These are phyloP conservation scores for Ceratocystis albifundus DNA, from an alignment of 2,329 filamentous ascomycete species.

Conservation along the genomic window DNA sequence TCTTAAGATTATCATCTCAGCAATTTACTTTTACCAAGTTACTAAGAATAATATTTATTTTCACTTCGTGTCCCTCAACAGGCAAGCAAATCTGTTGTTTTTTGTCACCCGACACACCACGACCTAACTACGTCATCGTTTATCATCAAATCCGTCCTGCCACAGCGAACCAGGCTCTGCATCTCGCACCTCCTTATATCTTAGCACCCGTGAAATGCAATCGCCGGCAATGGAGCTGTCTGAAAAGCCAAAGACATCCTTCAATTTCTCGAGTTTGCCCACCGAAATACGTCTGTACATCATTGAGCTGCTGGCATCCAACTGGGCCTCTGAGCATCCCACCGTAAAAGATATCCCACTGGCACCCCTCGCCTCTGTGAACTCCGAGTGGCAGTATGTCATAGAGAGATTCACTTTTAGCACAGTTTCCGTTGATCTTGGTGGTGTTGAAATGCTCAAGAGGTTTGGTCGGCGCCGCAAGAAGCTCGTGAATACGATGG, in stretches of 20 bases:
- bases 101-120: background rate
- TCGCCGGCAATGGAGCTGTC: background rate
- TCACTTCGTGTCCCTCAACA: background rate
- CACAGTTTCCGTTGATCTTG: conserved; percentile 15
- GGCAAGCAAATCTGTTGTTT: background rate
- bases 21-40: background rate
- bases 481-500: conserved; percentile 16
- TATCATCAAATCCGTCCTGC: background rate
- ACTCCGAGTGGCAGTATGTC: conserved; percentile 22
- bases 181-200: background rate
- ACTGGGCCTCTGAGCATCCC: conserved; percentile 10
- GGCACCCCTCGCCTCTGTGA: conserved; percentile 19
- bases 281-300: conserved; percentile 13
- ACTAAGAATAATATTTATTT: conserved; percentile 1
- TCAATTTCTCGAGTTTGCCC: conserved; percentile 5
- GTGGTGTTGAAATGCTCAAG: conserved; percentile 6
- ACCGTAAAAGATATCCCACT: background rate
- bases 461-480: conserved; percentile 16
- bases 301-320: conserved; percentile 6
- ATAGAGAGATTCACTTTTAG: conserved; percentile 22
- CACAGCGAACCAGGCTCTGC: background rate
- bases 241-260: background rate
- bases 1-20: too few species aligned
- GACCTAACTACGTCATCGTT: conserved; percentile 9
- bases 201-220: background rate